Conservation (phyloP, 108 stramenopile genomes). For the Fistulifera pelliculosa region DNA sequence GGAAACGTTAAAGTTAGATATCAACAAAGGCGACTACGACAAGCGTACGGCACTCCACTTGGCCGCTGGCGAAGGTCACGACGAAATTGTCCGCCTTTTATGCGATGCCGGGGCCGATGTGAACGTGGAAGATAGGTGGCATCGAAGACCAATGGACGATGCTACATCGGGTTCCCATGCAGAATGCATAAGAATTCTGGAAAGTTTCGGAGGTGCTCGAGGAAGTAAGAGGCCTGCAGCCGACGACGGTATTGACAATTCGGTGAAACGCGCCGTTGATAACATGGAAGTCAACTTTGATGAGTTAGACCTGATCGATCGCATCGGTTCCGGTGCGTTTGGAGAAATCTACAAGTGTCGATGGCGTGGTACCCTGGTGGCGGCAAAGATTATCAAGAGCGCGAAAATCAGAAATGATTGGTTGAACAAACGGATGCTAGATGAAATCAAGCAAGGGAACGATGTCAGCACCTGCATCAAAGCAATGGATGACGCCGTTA, state of each 20-base stretch:
- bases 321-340: conserved; percentile 81
- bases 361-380: conserved; percentile 80
- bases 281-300: conserved; percentile 69
- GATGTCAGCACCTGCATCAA: conserved; percentile 37
- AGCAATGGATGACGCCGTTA: conserved; percentile 22
- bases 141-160: conserved; percentile 78
- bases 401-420: conserved; percentile 74
- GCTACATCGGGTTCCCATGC: conserved; percentile 33
- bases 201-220: conserved; percentile 41
- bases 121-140: conserved; percentile 82
- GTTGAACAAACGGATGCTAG: conserved; percentile 43
- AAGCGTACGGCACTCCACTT: conserved; percentile 85
- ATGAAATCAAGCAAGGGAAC: conserved; percentile 20
- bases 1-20: conserved; percentile 8
- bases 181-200: conserved; percentile 31
- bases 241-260: background rate
- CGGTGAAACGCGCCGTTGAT: conserved; percentile 28
- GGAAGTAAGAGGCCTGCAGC: background rate
- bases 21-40: conserved; percentile 28
- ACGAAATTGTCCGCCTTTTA: conserved; percentile 46
- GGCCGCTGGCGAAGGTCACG: conserved; percentile 74
- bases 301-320: conserved; percentile 78
- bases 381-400: conserved; percentile 79
- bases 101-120: conserved; percentile 61
- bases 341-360: conserved; percentile 86